Evolutionary conservation across 2,329 filamentous ascomycete genomes (phyloP).

Genomic region (Fusarium nodosum): DNA sequence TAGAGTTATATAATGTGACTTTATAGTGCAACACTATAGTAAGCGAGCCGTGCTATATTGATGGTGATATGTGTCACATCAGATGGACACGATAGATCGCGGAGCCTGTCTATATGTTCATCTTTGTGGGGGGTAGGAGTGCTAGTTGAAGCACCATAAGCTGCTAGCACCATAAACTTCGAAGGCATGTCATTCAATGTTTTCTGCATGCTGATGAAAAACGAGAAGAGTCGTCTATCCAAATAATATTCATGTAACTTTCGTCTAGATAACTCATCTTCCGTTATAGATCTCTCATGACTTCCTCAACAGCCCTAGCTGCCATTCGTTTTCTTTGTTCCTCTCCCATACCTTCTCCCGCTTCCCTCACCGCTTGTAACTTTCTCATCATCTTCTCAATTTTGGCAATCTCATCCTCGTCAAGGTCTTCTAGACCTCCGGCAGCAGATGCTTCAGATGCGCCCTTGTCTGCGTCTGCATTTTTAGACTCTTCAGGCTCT

Average conservation of each 20-base stretch:
- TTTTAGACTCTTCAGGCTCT: conserved; percentile 20
- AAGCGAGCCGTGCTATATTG: conserved; percentile 26
- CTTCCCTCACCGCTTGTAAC: conserved; percentile 71
- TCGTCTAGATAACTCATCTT: not conserved
- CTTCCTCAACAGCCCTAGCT: conserved; percentile 71
- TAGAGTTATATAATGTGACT: conserved; percentile 34
- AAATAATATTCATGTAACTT: not conserved
- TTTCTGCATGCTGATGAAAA: not conserved
- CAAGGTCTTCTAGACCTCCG: conserved; percentile 59
- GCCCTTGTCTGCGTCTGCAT: conserved; percentile 31
- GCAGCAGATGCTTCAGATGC: conserved; percentile 16
- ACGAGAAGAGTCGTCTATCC: not conserved
- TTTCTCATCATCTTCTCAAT: conserved; percentile 74
- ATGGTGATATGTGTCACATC: conserved; percentile 2
- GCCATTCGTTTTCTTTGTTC: conserved; percentile 72
- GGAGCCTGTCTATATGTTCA: conserved; percentile 6
- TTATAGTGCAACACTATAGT: conserved; percentile 22
- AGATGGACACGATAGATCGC: conserved; percentile 14
- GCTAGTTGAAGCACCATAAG: not conserved
- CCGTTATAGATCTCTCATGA: conserved; percentile 70
- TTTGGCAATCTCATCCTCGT: conserved; percentile 69
- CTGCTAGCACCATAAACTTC: not conserved
- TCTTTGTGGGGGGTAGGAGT: conserved; percentile 1
- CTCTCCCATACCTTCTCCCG: conserved; percentile 70
- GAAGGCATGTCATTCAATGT: not conserved